A percentile compares a stretch with the other conserved stretches of the same genome.
Conservation (phyloP, 139 green algal species). For the Volvox africanus region DNA sequence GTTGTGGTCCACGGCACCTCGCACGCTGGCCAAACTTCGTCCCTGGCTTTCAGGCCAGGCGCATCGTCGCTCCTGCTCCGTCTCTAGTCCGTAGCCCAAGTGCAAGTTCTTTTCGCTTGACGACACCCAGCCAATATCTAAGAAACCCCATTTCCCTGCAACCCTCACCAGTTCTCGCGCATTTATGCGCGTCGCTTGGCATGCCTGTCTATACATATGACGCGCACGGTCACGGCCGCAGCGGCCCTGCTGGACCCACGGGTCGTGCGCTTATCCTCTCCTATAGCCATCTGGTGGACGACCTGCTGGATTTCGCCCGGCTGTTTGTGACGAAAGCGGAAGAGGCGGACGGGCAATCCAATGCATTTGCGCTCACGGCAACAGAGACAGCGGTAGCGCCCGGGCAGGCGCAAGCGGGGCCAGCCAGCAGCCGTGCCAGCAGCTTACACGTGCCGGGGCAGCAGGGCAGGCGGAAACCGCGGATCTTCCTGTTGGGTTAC, state of each 20-base stretch:
- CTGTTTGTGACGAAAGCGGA: background rate
- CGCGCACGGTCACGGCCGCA: constrained; percentile 43
- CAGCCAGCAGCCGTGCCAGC: background rate
- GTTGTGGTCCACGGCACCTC: too few relatives aligned
- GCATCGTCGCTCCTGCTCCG: too few relatives aligned
- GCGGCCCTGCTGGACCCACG: background rate
- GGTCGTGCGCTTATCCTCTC: constrained; percentile 13
- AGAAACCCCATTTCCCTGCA: background rate
- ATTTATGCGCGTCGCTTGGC: background rate
- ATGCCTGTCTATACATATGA: constrained; percentile 42
- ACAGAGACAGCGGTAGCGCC: background rate
- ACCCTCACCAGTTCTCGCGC: constrained; percentile 13
- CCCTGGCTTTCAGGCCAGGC: too few relatives aligned
- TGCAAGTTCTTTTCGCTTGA: too few relatives aligned
- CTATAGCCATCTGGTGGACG: constrained; percentile 24
- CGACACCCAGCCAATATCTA: too few relatives aligned
- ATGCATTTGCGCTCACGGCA: background rate
- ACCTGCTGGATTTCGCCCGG: constrained; percentile 28
- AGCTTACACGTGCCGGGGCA: background rate
- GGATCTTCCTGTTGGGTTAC: constrained; percentile 31
- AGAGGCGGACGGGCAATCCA: background rate
- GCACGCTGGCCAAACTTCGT: too few relatives aligned
- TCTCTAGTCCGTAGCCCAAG: too few relatives aligned
- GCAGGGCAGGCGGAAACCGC: background rate
- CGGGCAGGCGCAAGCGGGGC: background rate